phyloP scores from a whole-genome alignment of 352 stramenopile genomes.

The Elongisporangium prolatum region DNA sequence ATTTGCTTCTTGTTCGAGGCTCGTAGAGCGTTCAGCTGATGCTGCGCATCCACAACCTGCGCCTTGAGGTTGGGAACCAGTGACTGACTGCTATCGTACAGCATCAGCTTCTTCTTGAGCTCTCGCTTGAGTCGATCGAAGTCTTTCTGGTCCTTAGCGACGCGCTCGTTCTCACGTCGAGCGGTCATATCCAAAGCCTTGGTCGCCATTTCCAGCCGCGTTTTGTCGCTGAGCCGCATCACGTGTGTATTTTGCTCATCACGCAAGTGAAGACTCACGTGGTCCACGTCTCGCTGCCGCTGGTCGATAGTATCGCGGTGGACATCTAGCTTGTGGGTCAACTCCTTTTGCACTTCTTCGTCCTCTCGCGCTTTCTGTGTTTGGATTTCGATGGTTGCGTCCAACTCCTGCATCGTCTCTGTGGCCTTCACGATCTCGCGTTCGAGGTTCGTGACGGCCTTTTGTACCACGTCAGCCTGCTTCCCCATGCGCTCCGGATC shows the following conservation, averaged over 20 bases:
- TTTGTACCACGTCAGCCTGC: slow-evolving; percentile 82
- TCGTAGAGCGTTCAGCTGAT: slow-evolving; percentile 51
- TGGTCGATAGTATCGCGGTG: slow-evolving; percentile 90
- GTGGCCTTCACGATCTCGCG: slow-evolving; percentile 56
- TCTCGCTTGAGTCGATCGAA: slow-evolving; percentile 84
- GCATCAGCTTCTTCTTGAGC: slow-evolving; percentile 85
- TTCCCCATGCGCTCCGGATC: slow-evolving; percentile 84
- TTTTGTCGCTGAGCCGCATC: slow-evolving; percentile 64
- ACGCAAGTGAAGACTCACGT: slow-evolving; percentile 80
- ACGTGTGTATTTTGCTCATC: slow-evolving; percentile 85
- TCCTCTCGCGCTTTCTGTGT: slow-evolving; percentile 58
- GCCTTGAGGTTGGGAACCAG: slow-evolving; percentile 77
- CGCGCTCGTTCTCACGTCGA: slow-evolving; percentile 65
- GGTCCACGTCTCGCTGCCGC: slow-evolving; percentile 88
- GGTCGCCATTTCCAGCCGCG: slow-evolving; percentile 54
- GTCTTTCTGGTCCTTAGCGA: slow-evolving; percentile 59
- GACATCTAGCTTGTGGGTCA: slow-evolving; percentile 84
- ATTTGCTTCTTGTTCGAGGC: slow-evolving; percentile 69
- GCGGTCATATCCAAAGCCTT: slow-evolving; percentile 44
- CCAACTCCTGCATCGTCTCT: slow-evolving; percentile 25
- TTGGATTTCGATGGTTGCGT: slow-evolving; percentile 36
- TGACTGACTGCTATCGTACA: slow-evolving; percentile 65
- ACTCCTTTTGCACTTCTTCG: slow-evolving; percentile 74
- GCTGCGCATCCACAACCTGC: slow-evolving; percentile 74
- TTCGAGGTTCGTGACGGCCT: slow-evolving; percentile 65